Base-by-base conservation (phyloP, 2,329 filamentous ascomycete species). In the Cyclaneusma minus region DNA sequence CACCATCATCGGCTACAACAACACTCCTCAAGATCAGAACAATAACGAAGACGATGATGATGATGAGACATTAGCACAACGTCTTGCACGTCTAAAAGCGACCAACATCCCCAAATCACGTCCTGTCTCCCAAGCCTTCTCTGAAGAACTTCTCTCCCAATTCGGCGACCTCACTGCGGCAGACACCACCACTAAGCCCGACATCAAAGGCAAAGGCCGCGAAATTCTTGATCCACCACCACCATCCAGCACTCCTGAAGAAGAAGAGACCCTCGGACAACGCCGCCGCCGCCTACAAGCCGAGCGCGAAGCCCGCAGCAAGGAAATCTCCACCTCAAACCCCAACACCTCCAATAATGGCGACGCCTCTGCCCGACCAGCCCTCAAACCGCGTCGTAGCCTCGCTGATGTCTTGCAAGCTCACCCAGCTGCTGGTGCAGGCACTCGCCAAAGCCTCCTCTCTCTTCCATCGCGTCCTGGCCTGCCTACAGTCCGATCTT, bases 221-320 rank as follows among this genome's bases (percentile, higher is more conserved):
- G 41, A 45, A 21, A 40, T 42, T 9, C 41, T 45, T 12, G 46
- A 41, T 17, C 36, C 44, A 16, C 43, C 38, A 5, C 35, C 45
- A 30, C 17, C 17, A 7, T 15, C 3, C 3, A 10, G 15, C 1
- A 10, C 17, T 11, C 16, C 6, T 4, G 60, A 63, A 33, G 76
- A 74, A 36, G 76, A 83, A 39, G 81, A 89, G 45, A 87, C 81
- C 0, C 58, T 89, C 0, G 81, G 79, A 7, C 78, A 87, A 47
- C 71, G 81, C 7, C 71, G 79, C 1, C 70, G 69, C 15, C 67
- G 81, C 14, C 58, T 89, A 2, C 78, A 84, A 45, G 70, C 72
- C 5, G 70, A 75, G 41, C 60, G 61, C 14, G 73, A 79, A 48
- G 73, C 73, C 5, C 64, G 68, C 15, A 64, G 67, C 33, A 54